phyloP scores from a whole-genome alignment of 2,329 filamentous ascomycete species.

The Chaetomiaceae sp. region DNA sequence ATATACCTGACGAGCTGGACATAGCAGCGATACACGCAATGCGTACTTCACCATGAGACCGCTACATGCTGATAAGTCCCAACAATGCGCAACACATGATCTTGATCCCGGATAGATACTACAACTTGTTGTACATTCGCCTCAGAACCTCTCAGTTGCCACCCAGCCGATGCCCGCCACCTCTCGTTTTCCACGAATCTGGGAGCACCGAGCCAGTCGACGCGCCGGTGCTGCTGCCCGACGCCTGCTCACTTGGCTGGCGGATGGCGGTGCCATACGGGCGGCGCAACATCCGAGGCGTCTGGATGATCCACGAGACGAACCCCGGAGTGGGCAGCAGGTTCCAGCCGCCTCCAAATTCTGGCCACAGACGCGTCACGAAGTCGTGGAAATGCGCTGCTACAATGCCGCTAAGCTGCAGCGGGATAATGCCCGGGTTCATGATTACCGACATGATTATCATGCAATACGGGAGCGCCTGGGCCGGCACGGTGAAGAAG shows the following conservation, averaged over 20 bases:
- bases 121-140: constrained; percentile 4
- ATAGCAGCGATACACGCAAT: not conserved
- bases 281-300: constrained; percentile 42
- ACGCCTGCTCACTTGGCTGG: constrained; percentile 26
- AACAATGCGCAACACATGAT: not conserved
- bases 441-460: constrained; percentile 68
- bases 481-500: constrained; percentile 76
- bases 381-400: constrained; percentile 91
- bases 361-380: constrained; percentile 77
- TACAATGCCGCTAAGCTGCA: constrained; percentile 70
- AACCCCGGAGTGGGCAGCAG: constrained; percentile 67
- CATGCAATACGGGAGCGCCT: constrained; percentile 75
- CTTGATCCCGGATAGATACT: no score
- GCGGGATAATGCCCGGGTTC: constrained; percentile 49
- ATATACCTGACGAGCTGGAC: not conserved
- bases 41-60: not conserved
- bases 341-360: constrained; percentile 78
- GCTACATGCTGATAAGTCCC: not conserved
- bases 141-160: constrained; percentile 26
- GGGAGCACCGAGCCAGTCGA: constrained; percentile 47
- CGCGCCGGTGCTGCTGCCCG: constrained; percentile 37
- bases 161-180: constrained; percentile 57
- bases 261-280: constrained; percentile 58
- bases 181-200: constrained; percentile 58
- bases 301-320: constrained; percentile 60